phyloP scores from a whole-genome alignment of 2,329 filamentous ascomycete species.

The Plenodomus biglobosus region DNA sequence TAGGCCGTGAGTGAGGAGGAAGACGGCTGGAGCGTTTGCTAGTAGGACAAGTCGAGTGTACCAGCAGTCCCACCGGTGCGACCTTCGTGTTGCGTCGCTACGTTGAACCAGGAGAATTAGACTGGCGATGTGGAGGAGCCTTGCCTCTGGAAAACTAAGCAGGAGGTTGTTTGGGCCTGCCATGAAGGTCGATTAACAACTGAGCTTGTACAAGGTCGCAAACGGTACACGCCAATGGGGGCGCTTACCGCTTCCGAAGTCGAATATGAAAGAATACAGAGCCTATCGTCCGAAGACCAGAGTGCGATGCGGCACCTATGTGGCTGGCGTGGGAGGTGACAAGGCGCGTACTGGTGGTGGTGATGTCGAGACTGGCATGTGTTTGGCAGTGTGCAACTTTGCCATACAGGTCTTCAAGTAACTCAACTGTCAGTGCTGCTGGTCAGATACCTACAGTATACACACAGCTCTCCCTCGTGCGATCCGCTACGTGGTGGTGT shows the following conservation, averaged over 20 bases:
- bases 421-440: no score
- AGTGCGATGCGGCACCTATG: neutral
- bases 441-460: neutral
- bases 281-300: neutral
- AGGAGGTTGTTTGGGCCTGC: slow-evolving; percentile 36
- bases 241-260: slow-evolving; percentile 17
- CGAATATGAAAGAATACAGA: neutral
- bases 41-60: slow-evolving; percentile 30
- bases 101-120: slow-evolving; percentile 32
- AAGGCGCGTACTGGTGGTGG: neutral
- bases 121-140: slow-evolving; percentile 37
- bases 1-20: slow-evolving; percentile 29
- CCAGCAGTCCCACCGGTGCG: slow-evolving; percentile 29
- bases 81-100: slow-evolving; percentile 29
- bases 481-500: slow-evolving; percentile 6
- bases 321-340: neutral
- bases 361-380: neutral
- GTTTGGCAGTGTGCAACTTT: neutral
- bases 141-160: slow-evolving; percentile 36
- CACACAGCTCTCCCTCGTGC: neutral
- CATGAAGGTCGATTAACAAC: slow-evolving; percentile 30
- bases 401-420: neutral
- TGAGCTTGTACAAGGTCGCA: slow-evolving; percentile 8
- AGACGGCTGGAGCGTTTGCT: slow-evolving; percentile 28
- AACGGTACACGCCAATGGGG: slow-evolving; percentile 15